These are phyloP conservation scores for Bipolaris sorokiniana DNA, from an alignment of 2,329 filamentous ascomycete genomes.

Conservation along the genomic window DNA sequence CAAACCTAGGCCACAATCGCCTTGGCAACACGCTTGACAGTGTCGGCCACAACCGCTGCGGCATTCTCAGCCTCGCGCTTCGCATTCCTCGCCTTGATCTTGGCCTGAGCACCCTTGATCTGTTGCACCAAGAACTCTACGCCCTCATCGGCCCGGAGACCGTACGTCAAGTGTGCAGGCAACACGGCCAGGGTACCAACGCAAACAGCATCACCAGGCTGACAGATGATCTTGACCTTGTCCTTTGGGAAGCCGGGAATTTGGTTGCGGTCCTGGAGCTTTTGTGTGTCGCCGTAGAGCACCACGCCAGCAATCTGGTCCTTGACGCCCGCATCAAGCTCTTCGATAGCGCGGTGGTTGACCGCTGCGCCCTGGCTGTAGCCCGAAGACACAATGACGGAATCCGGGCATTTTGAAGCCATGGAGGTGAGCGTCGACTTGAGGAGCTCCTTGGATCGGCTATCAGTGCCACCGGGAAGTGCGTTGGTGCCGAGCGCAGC, in stretches of 20 bases:
- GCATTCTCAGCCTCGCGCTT: constrained; percentile 28
- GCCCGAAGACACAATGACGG: constrained; percentile 40
- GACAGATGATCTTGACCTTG: constrained; percentile 58
- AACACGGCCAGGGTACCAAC: constrained; percentile 49
- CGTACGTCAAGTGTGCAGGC: constrained; percentile 43
- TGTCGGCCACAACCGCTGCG: constrained; percentile 2
- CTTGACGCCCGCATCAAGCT: constrained; percentile 31
- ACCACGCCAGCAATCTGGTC: constrained; percentile 51
- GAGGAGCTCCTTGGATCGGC: constrained; percentile 28
- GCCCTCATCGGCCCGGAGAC: constrained; percentile 36
- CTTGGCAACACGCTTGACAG: constrained; percentile 6
- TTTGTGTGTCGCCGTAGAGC: constrained; percentile 57
- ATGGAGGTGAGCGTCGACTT: constrained; percentile 32
- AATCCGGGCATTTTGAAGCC: constrained; percentile 42
- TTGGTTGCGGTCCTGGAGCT: constrained; percentile 48
- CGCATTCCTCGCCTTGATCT: constrained; percentile 38
- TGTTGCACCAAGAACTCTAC: constrained; percentile 36
- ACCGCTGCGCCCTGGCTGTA: constrained; percentile 47
- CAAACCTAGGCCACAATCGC: constrained; percentile 2
- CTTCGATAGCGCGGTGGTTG: constrained; percentile 42
- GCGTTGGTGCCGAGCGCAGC: constrained; percentile 36
- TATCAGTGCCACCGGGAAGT: constrained; percentile 41
- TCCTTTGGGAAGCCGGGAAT: constrained; percentile 50
- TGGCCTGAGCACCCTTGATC: constrained; percentile 35
- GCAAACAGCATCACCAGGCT: constrained; percentile 60